phyloP scores from a whole-genome alignment of 352 stramenopile species.

The Globisporangium recalcitrans region DNA sequence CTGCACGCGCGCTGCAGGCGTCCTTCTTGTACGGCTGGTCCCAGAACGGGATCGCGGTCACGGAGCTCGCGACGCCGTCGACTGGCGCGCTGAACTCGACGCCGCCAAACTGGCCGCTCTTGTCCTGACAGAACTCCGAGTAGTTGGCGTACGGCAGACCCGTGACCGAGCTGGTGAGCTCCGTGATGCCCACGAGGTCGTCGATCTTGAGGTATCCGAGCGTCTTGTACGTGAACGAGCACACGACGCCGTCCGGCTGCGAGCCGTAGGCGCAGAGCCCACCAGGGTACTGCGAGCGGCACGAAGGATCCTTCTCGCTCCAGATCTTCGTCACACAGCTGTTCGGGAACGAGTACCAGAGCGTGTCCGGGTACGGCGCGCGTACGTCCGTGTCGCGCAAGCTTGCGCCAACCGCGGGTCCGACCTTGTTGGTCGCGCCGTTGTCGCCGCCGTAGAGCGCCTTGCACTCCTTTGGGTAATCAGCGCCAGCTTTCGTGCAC shows the following conservation, averaged over 20 bases:
- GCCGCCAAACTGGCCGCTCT: constrained; percentile 22
- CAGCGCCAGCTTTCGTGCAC: constrained; percentile 28
- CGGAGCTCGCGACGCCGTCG: constrained; percentile 8
- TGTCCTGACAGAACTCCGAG: constrained; percentile 47
- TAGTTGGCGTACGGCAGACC: constrained; percentile 36
- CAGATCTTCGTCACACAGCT: constrained; percentile 39
- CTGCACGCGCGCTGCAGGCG: constrained; percentile 27
- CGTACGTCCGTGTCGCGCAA: constrained; percentile 28
- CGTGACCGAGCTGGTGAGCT: constrained; percentile 24
- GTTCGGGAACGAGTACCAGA: constrained; percentile 71
- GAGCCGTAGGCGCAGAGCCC: constrained; percentile 33
- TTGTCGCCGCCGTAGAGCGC: constrained; percentile 17
- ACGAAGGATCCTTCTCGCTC: constrained; percentile 31
- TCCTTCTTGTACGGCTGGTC: constrained; percentile 27
- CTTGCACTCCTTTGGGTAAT: constrained; percentile 23
- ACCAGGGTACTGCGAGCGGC: constrained; percentile 24
- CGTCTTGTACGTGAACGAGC: constrained; percentile 55
- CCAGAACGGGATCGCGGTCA: constrained; percentile 49
- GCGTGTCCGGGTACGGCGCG: constrained; percentile 48
- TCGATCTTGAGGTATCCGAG: constrained; percentile 50
- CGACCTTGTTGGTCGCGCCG: constrained; percentile 20
- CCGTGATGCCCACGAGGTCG: constrained; percentile 69
- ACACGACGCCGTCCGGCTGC: constrained; percentile 50
- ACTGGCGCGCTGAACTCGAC: constrained; percentile 38
- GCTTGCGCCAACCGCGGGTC: constrained; percentile 35